Conservation (phyloP, 2,329 filamentous ascomycete genomes). For the Cadophora malorum region DNA sequence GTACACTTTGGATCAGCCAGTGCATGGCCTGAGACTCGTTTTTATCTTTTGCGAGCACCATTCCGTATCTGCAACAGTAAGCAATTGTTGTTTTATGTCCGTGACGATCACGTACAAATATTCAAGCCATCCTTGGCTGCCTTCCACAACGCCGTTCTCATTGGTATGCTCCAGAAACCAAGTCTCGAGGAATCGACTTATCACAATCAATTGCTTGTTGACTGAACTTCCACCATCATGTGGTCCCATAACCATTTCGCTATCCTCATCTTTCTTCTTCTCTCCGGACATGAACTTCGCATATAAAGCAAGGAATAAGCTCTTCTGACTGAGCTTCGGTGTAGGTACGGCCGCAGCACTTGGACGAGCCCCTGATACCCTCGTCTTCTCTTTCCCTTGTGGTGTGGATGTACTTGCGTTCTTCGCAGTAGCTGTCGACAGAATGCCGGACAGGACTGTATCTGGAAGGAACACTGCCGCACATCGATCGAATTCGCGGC, state of each 20-base stretch:
- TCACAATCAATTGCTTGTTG: constrained; percentile 82
- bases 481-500: constrained; percentile 92
- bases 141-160: constrained; percentile 62
- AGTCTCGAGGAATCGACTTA: constrained; percentile 77
- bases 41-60: constrained; percentile 88
- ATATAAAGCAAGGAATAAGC: constrained; percentile 88
- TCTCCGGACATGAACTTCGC: constrained; percentile 93
- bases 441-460: constrained; percentile 71
- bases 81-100: constrained; percentile 8
- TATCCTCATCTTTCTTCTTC: constrained; percentile 95
- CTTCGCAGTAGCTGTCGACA: constrained; percentile 53
- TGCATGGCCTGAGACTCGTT: constrained; percentile 85
- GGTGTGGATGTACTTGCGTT: constrained; percentile 49
- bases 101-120: constrained; percentile 62
- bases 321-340: constrained; percentile 81
- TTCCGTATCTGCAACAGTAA: constrained; percentile 69
- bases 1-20: constrained; percentile 87
- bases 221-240: constrained; percentile 83
- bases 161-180: constrained; percentile 76
- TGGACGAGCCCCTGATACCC: constrained; percentile 33
- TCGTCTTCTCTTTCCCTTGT: constrained; percentile 69
- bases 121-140: constrained; percentile 91
- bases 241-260: constrained; percentile 95
- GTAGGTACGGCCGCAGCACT: constrained; percentile 44
- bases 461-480: constrained; percentile 88